phyloP scores from a whole-genome alignment of 306 rosid genomes.

The Abrus precatorius region DNA sequence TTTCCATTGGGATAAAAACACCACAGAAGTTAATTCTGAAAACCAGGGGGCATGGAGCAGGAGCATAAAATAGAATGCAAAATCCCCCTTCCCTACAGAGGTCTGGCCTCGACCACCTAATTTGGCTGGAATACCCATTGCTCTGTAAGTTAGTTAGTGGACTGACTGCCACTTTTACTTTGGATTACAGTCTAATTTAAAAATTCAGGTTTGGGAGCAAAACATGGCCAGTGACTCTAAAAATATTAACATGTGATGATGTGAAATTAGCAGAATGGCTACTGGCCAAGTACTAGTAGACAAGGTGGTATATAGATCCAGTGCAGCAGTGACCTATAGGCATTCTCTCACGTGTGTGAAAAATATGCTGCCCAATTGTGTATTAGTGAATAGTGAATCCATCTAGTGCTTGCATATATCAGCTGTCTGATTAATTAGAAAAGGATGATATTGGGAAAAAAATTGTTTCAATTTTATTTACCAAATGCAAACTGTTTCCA shows the following conservation, averaged over 20 bases:
- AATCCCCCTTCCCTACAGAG: not conserved
- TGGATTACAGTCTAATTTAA: not conserved
- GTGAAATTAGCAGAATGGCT: not conserved
- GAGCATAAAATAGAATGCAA: conserved; percentile 19
- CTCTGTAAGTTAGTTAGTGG: conserved; percentile 1
- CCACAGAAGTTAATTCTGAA: not conserved
- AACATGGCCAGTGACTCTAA: not conserved
- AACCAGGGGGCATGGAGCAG: not conserved
- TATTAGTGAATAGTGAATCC: no score
- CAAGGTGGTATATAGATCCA: no score
- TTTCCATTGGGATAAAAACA: conserved; percentile 11
- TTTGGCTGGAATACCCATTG: not conserved
- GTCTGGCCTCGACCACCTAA: not conserved
- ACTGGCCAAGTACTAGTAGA: no score
- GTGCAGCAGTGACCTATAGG: no score
- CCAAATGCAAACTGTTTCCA: no score
- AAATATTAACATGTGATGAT: not conserved
- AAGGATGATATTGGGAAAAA: no score
- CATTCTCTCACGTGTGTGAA: no score
- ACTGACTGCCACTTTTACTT: not conserved
- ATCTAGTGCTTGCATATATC: no score
- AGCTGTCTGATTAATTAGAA: no score
- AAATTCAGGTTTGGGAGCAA: not conserved
- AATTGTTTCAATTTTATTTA: no score
- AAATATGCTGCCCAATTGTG: no score